A percentile compares a stretch with the other conserved stretches of the same genome.
Conservation (phyloP, 495 filamentous ascomycete species). For the Filosporella fistucella region DNA sequence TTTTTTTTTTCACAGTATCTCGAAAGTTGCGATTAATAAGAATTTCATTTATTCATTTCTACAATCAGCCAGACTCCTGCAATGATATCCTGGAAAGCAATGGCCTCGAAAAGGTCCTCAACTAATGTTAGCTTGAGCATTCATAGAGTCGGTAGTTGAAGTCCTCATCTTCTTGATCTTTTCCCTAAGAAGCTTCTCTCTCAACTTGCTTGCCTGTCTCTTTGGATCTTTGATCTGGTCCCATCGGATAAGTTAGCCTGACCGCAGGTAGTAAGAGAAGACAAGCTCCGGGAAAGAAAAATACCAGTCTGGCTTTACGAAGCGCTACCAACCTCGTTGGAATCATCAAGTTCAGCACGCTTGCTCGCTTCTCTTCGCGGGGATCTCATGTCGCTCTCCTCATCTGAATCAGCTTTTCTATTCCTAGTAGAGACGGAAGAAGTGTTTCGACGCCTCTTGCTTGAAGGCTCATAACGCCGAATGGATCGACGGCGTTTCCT, state of each 20-base stretch:
- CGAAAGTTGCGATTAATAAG: too few species aligned
- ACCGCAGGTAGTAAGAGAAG: conserved; percentile 1
- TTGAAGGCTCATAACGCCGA: conserved; percentile 45
- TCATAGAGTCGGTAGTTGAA: conserved; percentile 38
- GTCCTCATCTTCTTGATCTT: conserved; percentile 62
- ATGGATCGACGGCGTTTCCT: conserved; percentile 47
- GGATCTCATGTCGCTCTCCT: conserved; percentile 43
- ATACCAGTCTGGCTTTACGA: conserved; percentile 22
- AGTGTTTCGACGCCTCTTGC: conserved; percentile 30
- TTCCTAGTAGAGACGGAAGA: conserved; percentile 28
- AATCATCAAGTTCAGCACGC: conserved; percentile 1
- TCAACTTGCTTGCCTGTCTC: conserved; percentile 49
- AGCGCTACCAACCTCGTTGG: conserved; percentile 48
- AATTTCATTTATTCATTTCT: too few species aligned
- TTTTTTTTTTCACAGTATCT: too few species aligned
- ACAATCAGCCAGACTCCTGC: too few species aligned
- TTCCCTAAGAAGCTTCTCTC: conserved; percentile 63
- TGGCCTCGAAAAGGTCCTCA: too few species aligned
- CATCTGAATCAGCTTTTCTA: conserved; percentile 54
- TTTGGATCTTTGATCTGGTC: conserved; percentile 36
- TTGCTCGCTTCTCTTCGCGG: conserved; percentile 13
- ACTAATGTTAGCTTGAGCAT: conserved; percentile 24
- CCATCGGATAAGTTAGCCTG: conserved; percentile 20
- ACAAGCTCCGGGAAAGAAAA: conserved; percentile 3
- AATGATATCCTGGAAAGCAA: too few species aligned